A percentile compares a stretch with the other conserved stretches of the same genome.
phyloP scores from a whole-genome alignment of 2,329 filamentous ascomycete species.

The Corinectria fuckeliana region DNA sequence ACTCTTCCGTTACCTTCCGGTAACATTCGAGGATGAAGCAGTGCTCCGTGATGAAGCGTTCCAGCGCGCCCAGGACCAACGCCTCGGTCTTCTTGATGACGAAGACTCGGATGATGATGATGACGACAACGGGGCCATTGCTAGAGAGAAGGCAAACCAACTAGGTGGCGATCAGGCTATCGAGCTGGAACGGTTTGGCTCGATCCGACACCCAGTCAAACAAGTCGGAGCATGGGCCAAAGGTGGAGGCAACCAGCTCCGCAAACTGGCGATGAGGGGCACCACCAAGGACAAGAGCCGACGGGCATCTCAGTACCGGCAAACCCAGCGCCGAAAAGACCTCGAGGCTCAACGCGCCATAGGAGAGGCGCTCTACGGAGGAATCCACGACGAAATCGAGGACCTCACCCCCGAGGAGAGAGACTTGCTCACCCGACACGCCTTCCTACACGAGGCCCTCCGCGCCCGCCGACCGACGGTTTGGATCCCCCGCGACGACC shows the following conservation, averaged over 20 bases:
- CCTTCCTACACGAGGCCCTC: slow-evolving; percentile 89
- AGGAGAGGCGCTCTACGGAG: slow-evolving; percentile 82
- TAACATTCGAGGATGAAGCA: slow-evolving; percentile 95
- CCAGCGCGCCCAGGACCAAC: slow-evolving; percentile 75
- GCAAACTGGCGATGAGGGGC: slow-evolving; percentile 47
- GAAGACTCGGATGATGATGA: slow-evolving; percentile 55
- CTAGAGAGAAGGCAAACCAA: slow-evolving; percentile 36
- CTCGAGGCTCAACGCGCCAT: slow-evolving; percentile 76
- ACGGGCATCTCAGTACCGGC: slow-evolving; percentile 54
- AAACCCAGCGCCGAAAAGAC: slow-evolving; percentile 61
- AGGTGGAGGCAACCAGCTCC: slow-evolving; percentile 56
- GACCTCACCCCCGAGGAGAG: slow-evolving; percentile 90
- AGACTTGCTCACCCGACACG: slow-evolving; percentile 82
- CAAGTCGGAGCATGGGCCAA: slow-evolving; percentile 48
- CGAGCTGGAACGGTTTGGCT: slow-evolving; percentile 49
- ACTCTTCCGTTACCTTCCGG: slow-evolving; percentile 86
- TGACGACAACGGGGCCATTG: slow-evolving; percentile 52
- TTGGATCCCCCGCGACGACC: slow-evolving; percentile 91
- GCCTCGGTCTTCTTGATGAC: slow-evolving; percentile 66
- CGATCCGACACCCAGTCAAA: slow-evolving; percentile 53
- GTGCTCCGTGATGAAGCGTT: slow-evolving; percentile 91
- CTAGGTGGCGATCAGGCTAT: slow-evolving; percentile 47
- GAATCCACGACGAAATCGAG: slow-evolving; percentile 91
- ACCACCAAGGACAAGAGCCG: slow-evolving; percentile 38
- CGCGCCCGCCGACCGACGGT: slow-evolving; percentile 85